These are phyloP conservation scores for Hortiboletus rubellus DNA, from an alignment of 1,284 basidiomycete species.

Conservation along the genomic window DNA sequence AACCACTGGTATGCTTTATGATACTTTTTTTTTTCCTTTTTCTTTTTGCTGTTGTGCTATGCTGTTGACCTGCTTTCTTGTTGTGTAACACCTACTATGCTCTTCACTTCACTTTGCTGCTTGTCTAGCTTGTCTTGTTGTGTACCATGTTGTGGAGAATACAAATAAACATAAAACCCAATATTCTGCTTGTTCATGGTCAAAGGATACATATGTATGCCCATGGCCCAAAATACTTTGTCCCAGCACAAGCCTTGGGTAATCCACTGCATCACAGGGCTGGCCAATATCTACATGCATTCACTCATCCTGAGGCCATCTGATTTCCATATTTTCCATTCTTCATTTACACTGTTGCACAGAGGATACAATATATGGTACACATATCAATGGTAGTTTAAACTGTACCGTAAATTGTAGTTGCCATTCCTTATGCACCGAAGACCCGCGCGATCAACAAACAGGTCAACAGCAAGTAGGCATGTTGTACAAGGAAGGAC, in stretches of 20 bases:
- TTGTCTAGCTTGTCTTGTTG: constrained; percentile 7
- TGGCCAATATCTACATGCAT: too few relatives aligned
- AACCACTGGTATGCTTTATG: background rate
- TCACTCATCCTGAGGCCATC: background rate
- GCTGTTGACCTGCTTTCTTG: constrained; percentile 16
- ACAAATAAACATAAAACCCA: background rate
- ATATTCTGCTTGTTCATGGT: background rate
- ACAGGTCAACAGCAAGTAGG: background rate
- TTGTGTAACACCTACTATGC: constrained; percentile 8
- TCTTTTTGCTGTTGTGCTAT: constrained; percentile 6
- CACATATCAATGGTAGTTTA: constrained; percentile 12
- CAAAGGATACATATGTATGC: background rate
- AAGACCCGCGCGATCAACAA: constrained; percentile 15
- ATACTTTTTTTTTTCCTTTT: background rate
- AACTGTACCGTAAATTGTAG: constrained; percentile 22
- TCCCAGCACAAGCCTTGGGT: background rate
- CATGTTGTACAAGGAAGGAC: constrained; percentile 20
- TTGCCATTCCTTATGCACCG: constrained; percentile 3
- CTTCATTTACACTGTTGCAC: constrained; percentile 24
- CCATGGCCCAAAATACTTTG: background rate
- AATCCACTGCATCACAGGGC: background rate
- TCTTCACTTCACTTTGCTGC: background rate
- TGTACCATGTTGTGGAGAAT: constrained; percentile 9
- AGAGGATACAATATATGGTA: constrained; percentile 24
- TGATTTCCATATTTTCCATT: constrained; percentile 4